phyloP scores from a whole-genome alignment of 2,329 filamentous ascomycete genomes.

The Dactylellina drechsleri region DNA sequence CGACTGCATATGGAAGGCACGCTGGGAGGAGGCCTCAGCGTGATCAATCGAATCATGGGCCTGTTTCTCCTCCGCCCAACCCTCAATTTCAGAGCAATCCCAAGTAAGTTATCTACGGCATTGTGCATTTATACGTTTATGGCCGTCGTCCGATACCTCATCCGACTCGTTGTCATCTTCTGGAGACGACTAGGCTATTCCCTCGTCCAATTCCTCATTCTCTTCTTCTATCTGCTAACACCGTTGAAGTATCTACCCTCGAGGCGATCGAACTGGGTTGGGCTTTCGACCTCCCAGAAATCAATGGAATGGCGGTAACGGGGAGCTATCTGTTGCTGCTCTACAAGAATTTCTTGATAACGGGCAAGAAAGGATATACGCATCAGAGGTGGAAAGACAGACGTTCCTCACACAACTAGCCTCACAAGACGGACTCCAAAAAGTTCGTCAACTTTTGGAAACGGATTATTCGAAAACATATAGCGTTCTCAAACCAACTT shows the following conservation, averaged over 20 bases:
- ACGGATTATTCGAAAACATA: conserved; percentile 33
- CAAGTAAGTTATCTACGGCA: too few species aligned
- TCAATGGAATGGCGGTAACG: not conserved
- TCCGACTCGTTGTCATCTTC: conserved; percentile 35
- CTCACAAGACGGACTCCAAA: conserved; percentile 29
- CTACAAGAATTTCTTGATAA: conserved; percentile 40
- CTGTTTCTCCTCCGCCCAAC: too few species aligned
- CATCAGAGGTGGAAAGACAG: conserved; percentile 33
- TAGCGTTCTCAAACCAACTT: conserved; percentile 34
- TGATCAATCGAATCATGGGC: too few species aligned
- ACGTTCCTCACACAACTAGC: conserved; percentile 25
- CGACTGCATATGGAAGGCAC: too few species aligned
- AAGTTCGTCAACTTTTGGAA: conserved; percentile 37
- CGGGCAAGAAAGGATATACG: conserved; percentile 24
- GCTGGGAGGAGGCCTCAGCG: too few species aligned
- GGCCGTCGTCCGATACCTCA: not conserved
- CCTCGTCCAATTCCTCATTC: conserved; percentile 34
- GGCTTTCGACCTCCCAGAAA: conserved; percentile 1
- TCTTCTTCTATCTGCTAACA: conserved; percentile 3
- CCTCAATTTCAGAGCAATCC: too few species aligned
- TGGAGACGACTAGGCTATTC: conserved; percentile 40
- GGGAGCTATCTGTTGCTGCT: conserved; percentile 25
- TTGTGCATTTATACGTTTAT: too few species aligned
- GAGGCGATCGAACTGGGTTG: too few species aligned
- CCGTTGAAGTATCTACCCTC: too few species aligned